phyloP scores from a whole-genome alignment of 169 alveolate species.

The Plasmodium knowlesi region DNA sequence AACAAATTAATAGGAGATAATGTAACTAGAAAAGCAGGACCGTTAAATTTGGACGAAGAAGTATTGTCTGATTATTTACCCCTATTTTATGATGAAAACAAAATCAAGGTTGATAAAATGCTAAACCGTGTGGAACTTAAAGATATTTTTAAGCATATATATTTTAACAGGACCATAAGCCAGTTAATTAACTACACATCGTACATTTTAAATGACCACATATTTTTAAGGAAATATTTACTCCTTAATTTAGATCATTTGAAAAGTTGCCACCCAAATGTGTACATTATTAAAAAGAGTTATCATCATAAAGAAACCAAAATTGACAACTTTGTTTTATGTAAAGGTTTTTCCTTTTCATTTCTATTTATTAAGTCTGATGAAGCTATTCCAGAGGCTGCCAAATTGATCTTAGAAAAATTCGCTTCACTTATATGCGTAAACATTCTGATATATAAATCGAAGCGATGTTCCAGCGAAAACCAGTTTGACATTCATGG shows the following conservation, averaged over 20 bases:
- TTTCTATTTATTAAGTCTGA: conserved; percentile 28
- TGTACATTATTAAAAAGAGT: conserved; percentile 17
- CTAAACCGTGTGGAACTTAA: conserved; percentile 21
- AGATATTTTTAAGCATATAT: conserved; percentile 45
- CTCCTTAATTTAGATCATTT: conserved; percentile 31
- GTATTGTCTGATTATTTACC: conserved; percentile 32
- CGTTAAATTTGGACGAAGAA: not conserved
- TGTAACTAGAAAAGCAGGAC: not conserved
- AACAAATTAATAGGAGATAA: conserved; percentile 14
- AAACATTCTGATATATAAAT: conserved; percentile 52
- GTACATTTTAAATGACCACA: conserved; percentile 60
- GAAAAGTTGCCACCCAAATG: not conserved
- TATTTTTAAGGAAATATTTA: conserved; percentile 47
- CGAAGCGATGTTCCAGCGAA: conserved; percentile 33
- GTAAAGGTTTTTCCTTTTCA: conserved; percentile 67
- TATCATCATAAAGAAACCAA: conserved; percentile 66
- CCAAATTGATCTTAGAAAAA: conserved; percentile 38
- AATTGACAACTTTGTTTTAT: conserved; percentile 56
- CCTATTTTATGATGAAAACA: conserved; percentile 41
- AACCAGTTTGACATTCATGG: conserved; percentile 18
- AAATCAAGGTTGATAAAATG: conserved; percentile 37
- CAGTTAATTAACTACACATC: conserved; percentile 72
- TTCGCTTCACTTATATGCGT: conserved; percentile 55
- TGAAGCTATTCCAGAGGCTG: conserved; percentile 16
- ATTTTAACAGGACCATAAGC: conserved; percentile 43